phyloP scores from a whole-genome alignment of 306 rosid genomes.

The Hippophae gyantsensis region DNA sequence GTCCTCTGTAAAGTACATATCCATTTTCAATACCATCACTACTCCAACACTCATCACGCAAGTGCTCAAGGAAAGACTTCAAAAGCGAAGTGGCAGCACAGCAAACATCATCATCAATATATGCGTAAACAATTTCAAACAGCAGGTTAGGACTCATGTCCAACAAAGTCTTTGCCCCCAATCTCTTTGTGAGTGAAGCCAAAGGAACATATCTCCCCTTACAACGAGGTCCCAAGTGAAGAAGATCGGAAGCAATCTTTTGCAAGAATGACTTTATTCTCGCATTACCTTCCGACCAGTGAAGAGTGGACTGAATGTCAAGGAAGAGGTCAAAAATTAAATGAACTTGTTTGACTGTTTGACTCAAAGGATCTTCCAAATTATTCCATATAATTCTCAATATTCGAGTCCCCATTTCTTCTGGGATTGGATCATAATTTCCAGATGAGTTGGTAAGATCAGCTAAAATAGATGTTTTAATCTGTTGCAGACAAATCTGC shows the following conservation, averaged over 20 bases:
- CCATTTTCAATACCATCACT: slow-evolving; percentile 82
- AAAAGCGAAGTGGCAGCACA: slow-evolving; percentile 84
- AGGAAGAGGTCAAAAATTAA: slow-evolving; percentile 77
- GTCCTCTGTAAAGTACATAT: slow-evolving; percentile 60
- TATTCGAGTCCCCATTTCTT: slow-evolving; percentile 69
- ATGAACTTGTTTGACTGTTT: slow-evolving; percentile 93
- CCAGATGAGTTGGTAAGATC: slow-evolving; percentile 37
- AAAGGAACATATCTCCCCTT: slow-evolving; percentile 94
- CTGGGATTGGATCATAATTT: slow-evolving; percentile 58
- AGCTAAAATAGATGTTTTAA: slow-evolving; percentile 51
- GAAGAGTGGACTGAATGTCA: slow-evolving; percentile 75
- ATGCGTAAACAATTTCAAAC: slow-evolving; percentile 55
- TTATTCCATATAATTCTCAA: slow-evolving; percentile 83
- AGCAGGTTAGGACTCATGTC: slow-evolving; percentile 55
- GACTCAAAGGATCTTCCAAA: slow-evolving; percentile 92
- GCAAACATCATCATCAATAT: slow-evolving; percentile 87
- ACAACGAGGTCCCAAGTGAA: slow-evolving; percentile 72
- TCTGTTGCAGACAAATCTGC: slow-evolving; percentile 96
- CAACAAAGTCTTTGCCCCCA: slow-evolving; percentile 72
- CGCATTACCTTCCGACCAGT: slow-evolving; percentile 60
- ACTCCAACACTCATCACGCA: slow-evolving; percentile 91
- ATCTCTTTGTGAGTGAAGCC: slow-evolving; percentile 73
- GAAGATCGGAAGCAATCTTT: slow-evolving; percentile 71
- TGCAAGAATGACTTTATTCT: slow-evolving; percentile 46
- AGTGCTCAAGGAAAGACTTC: slow-evolving; percentile 72